A percentile compares a stretch with the other conserved stretches of the same genome.
Conservation (phyloP, 352 stramenopile species). For the Globisporangium parvum region DNA sequence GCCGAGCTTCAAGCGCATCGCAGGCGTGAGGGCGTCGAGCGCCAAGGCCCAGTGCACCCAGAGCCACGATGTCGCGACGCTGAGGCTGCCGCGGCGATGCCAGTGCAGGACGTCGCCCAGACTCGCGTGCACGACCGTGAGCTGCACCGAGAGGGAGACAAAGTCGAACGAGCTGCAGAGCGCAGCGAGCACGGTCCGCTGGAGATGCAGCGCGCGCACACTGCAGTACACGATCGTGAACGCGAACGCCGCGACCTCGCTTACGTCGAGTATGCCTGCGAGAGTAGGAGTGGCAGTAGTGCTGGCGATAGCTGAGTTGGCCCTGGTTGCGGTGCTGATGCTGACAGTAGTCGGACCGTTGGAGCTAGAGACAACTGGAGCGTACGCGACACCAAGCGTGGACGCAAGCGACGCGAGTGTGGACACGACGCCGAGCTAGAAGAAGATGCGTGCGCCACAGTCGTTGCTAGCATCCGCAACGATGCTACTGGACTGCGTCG, state of each 20-base stretch:
- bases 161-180: constrained; percentile 16
- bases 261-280: not conserved
- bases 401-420: not conserved
- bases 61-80: constrained; percentile 1
- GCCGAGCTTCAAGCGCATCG: constrained; percentile 6
- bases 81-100: no score
- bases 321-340: no score
- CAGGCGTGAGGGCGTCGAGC: constrained; percentile 8
- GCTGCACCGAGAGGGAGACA: no score
- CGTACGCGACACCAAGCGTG: not conserved
- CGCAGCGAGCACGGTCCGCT: not conserved
- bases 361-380: no score
- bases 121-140: no score
- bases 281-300: not conserved
- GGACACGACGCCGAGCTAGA: not conserved
- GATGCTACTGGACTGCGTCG: not conserved
- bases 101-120: no score
- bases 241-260: not conserved
- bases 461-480: no score
- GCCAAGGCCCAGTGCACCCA: constrained; percentile 11
- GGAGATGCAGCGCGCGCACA: not conserved
- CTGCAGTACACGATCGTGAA: not conserved
- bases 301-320: no score
- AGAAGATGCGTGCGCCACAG: no score
- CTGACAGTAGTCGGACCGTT: no score